These are phyloP conservation scores for Westerdykella sp. DNA, from an alignment of 2,329 filamentous ascomycete species.

Conservation along the genomic window DNA sequence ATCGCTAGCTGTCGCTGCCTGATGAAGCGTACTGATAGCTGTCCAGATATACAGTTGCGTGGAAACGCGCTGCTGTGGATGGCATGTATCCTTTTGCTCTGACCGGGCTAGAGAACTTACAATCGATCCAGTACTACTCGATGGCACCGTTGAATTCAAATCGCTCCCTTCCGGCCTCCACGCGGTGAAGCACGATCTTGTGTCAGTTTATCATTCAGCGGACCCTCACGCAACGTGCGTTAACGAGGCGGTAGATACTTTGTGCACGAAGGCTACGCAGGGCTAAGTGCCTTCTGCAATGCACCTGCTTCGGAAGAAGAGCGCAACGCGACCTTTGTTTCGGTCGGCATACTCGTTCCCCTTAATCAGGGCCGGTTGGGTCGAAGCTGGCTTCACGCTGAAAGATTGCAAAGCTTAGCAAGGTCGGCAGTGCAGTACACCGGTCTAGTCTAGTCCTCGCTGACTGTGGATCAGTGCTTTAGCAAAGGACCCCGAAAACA, in stretches of 20 bases:
- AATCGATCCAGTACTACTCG: slow-evolving; percentile 51
- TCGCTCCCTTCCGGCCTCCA: slow-evolving; percentile 90
- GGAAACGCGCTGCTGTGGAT: slow-evolving; percentile 68
- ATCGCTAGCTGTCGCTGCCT: not conserved
- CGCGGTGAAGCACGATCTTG: slow-evolving; percentile 75
- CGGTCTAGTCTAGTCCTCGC: not conserved
- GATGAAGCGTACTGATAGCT: slow-evolving; percentile 7
- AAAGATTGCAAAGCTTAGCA: slow-evolving; percentile 67
- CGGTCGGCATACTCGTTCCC: slow-evolving; percentile 82
- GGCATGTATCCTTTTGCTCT: slow-evolving; percentile 43
- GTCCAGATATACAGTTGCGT: slow-evolving; percentile 69
- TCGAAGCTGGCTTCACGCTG: slow-evolving; percentile 81
- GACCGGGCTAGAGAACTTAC: not conserved
- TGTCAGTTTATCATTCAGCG: slow-evolving; percentile 37
- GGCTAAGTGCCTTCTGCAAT: slow-evolving; percentile 88
- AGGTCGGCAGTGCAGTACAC: slow-evolving; percentile 43
- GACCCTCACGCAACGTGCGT: not conserved
- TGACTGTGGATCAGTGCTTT: slow-evolving; percentile 34
- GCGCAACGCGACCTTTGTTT: slow-evolving; percentile 86
- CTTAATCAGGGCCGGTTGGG: slow-evolving; percentile 79
- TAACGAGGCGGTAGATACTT: slow-evolving; percentile 65
- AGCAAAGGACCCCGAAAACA: slow-evolving; percentile 59
- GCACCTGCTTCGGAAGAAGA: slow-evolving; percentile 69
- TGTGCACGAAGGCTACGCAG: slow-evolving; percentile 75
- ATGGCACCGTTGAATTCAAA: slow-evolving; percentile 92